Conservation (phyloP, 768 basidiomycete genomes). For the Suillus lakei region DNA sequence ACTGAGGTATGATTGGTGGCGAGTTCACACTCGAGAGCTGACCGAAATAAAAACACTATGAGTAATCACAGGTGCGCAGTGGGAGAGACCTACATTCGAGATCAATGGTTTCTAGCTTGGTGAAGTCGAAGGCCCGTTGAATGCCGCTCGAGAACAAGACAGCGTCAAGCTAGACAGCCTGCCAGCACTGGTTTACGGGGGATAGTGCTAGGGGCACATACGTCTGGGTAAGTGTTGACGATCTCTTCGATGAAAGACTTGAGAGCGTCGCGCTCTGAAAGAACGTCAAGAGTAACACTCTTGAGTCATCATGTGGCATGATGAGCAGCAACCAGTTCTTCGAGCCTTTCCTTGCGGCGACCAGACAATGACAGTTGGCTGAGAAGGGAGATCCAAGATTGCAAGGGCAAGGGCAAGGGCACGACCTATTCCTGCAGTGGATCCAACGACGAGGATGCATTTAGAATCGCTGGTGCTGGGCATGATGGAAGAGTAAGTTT, state of each 20-base stretch:
- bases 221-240: conserved; percentile 53
- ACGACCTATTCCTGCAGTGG: conserved; percentile 62
- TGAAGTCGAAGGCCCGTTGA: conserved; percentile 54
- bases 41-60: not conserved
- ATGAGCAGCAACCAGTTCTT: conserved; percentile 43
- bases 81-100: conserved; percentile 38
- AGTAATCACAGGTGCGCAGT: not conserved
- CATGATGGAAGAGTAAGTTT: conserved; percentile 16
- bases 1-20: conserved; percentile 59
- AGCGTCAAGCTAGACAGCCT: conserved; percentile 52
- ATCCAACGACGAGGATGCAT: conserved; percentile 60
- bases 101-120: conserved; percentile 44
- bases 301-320: conserved; percentile 39
- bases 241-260: conserved; percentile 47
- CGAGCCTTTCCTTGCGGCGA: conserved; percentile 56
- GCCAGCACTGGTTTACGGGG: not conserved
- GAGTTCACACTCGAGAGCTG: conserved; percentile 43
- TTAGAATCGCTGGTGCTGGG: conserved; percentile 49
- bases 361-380: conserved; percentile 57
- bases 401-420: conserved; percentile 57
- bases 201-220: conserved; percentile 27
- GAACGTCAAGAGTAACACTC: conserved; percentile 49
- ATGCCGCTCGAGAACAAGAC: conserved; percentile 58
- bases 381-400: conserved; percentile 49
- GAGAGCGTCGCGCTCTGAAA: conserved; percentile 40